Evolutionary conservation across 345 rosid species (phyloP), one percentile per base, ranked within the genome.

Genomic region (Capsella bursapastoris): DNA sequence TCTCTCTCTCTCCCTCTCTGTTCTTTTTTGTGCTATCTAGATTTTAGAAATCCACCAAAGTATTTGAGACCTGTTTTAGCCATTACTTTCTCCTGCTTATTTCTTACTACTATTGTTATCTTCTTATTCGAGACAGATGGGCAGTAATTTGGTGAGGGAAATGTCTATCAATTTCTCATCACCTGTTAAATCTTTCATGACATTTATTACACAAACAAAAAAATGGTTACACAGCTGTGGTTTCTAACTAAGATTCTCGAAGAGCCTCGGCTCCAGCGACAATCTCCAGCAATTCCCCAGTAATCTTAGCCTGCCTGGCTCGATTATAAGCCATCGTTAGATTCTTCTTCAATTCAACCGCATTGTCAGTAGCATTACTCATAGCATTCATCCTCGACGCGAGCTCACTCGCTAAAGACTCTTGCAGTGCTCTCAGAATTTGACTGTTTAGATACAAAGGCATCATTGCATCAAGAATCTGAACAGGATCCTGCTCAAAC

Each of bases 381-480:
- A 91, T 93, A 0, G 96, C 89, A 55, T 70, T 89, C 98, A 93
- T 93, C 85, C 97, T 87, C 2, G 94, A 82, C 0, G 94, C 87
- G 1, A 91, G 84, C 81, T 93, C 98, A 81, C 97, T 93, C 3
- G 96, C 98, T 9, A 86, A 63, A 3, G 96, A 87, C 44, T 93
- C 98, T 81, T 91, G 98, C 81, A 93, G 56, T 22, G 92, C 91
- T 77, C 92, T 87, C 82, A 93, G 75, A 77, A 91, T 87, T 84
- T 89, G 98, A 73, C 96, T 87, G 66, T 91, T 91, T 75, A 91
- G 40, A 80, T 93, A 91, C 75, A 91, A 82, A 53, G 97, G 98
- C 89, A 91, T 82, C 97, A 91, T 85, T 8, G 97, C 96, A 76
- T 93, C 97, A 48, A 93, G 90, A 80, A 91, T 93, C 84, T 91